A percentile compares a stretch with the other conserved stretches of the same genome.
Conservation (phyloP, 495 filamentous ascomycete genomes). For the Penicillium mononematosum region DNA sequence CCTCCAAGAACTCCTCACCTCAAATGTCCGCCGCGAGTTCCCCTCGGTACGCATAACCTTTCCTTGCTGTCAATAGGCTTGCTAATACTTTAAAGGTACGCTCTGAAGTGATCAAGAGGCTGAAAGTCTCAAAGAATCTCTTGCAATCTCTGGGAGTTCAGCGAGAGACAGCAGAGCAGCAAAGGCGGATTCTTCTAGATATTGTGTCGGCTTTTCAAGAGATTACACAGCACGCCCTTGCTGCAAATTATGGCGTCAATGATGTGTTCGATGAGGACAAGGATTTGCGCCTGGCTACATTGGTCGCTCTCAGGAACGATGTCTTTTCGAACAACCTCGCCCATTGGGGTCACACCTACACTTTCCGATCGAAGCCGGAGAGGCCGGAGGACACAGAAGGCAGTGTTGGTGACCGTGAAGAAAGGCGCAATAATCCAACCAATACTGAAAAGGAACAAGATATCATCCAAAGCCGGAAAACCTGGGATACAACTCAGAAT, state of each 20-base stretch:
- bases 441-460: neutral
- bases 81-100: conserved; percentile 33
- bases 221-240: conserved; percentile 37
- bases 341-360: conserved; percentile 35
- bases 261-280: conserved; percentile 36
- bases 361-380: neutral
- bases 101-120: conserved; percentile 42
- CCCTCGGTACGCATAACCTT: conserved; percentile 35
- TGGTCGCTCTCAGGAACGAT: conserved; percentile 40
- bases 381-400: neutral
- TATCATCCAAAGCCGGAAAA: conserved; percentile 5
- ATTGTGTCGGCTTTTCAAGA: conserved; percentile 45
- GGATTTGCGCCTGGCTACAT: conserved; percentile 45
- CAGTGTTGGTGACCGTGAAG: neutral
- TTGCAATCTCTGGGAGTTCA: conserved; percentile 46
- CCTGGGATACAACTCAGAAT: neutral
- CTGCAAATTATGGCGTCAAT: conserved; percentile 43
- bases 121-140: conserved; percentile 30
- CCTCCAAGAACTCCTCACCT: conserved; percentile 29
- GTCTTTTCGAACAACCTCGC: conserved; percentile 42
- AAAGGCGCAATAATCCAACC: neutral
- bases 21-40: conserved; percentile 52
- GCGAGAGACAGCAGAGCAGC: conserved; percentile 42
- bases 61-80: neutral
- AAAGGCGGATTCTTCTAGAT: conserved; percentile 42